Conservation (phyloP, 805 yeast species). For the Monosporozyma servazzii region DNA sequence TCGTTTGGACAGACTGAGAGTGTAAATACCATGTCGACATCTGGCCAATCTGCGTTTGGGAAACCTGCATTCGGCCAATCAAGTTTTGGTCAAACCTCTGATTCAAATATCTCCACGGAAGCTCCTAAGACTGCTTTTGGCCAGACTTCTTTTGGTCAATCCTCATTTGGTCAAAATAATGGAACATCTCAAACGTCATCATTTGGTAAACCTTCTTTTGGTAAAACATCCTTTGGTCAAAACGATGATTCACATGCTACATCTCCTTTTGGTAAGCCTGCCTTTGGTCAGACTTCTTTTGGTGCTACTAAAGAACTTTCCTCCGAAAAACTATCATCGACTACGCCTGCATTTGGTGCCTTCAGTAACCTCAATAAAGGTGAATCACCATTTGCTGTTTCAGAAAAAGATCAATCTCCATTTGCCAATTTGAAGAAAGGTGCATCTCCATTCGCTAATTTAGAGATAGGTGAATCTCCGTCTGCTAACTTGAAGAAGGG, state of each 20-base stretch:
- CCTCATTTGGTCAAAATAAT: constrained; percentile 7
- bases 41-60: constrained; percentile 20
- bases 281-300: constrained; percentile 10
- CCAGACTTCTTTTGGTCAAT: constrained; percentile 14
- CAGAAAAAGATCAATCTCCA: background rate
- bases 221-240: constrained; percentile 4
- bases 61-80: constrained; percentile 17
- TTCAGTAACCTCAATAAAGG: background rate
- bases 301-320: background rate
- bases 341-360: background rate
- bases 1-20: constrained; percentile 21
- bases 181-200: background rate
- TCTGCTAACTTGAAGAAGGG: constrained; percentile 5
- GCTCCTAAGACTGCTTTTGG: constrained; percentile 17
- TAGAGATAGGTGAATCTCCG: constrained; percentile 5
- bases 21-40: constrained; percentile 17
- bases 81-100: constrained; percentile 12
- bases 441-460: constrained; percentile 13
- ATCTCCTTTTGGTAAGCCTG: constrained; percentile 4
- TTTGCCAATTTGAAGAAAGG: constrained; percentile 6
- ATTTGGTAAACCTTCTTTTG: constrained; percentile 12
- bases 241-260: background rate
- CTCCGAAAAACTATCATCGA: background rate
- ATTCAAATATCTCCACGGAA: constrained; percentile 25
- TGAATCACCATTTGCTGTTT: background rate